phyloP scores from a whole-genome alignment of 176 grass and related monocot species.

The Zea luxurians region DNA sequence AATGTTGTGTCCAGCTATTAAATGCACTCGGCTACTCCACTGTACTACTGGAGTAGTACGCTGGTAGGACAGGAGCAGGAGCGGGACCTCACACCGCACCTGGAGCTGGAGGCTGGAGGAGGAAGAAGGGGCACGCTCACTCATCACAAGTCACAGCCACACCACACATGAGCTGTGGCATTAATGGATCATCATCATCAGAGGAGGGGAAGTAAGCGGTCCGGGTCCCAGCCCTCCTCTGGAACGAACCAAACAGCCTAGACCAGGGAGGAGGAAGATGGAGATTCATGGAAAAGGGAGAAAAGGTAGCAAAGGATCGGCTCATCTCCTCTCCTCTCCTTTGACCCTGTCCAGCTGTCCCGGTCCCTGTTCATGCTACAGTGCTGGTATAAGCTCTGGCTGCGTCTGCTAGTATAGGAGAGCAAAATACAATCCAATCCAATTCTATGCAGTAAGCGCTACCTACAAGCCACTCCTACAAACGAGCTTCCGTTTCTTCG shows the following conservation, averaged over 20 bases:
- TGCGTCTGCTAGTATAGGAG: not conserved
- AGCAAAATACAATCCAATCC: not conserved
- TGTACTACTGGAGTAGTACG: not conserved
- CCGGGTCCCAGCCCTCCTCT: slow-evolving; percentile 41
- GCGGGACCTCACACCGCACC: not conserved
- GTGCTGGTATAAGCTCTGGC: not conserved
- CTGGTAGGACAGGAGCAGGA: not conserved
- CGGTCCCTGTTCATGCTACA: not conserved
- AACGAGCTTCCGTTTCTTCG: not conserved
- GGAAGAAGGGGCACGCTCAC: not conserved
- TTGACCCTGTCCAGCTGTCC: not conserved
- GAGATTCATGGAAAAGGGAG: not conserved
- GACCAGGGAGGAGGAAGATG: not conserved
- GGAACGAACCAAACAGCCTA: not conserved
- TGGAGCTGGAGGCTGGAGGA: not conserved
- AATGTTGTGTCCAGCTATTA: slow-evolving; percentile 9
- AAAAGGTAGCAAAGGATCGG: not conserved
- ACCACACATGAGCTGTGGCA: slow-evolving; percentile 56
- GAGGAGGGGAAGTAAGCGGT: not conserved
- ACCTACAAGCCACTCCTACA: not conserved
- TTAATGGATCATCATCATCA: slow-evolving; percentile 19
- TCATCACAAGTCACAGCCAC: not conserved
- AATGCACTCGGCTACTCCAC: not conserved
- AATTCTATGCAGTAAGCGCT: too few species aligned
- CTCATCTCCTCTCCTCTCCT: not conserved